These are phyloP conservation scores for Dendrocalamus latiflorus DNA, from an alignment of 202 grass and related monocot species.

Conservation along the genomic window DNA sequence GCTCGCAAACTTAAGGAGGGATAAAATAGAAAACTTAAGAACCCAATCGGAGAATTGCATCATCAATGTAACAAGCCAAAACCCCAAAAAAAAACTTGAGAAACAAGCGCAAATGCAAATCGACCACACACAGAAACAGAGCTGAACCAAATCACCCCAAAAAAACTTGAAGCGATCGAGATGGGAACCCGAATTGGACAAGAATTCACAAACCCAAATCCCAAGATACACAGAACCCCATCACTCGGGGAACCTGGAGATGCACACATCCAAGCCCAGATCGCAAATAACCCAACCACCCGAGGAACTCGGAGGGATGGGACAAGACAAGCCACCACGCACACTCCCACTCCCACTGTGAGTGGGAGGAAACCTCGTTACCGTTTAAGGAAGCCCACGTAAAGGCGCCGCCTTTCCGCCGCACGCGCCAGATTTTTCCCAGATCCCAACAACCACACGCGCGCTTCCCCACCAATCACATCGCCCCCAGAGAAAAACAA, in stretches of 20 bases:
- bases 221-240: not conserved
- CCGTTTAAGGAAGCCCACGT: constrained; percentile 26
- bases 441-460: constrained; percentile 45
- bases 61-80: not conserved
- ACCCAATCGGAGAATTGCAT: not conserved
- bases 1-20: not conserved
- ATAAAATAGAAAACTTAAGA: not conserved
- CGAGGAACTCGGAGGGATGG: constrained; percentile 2
- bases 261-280: not conserved
- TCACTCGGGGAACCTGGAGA: not conserved
- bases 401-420: constrained; percentile 39
- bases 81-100: not conserved
- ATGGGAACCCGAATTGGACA: not conserved
- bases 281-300: not conserved
- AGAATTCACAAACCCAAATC: not conserved
- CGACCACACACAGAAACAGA: not conserved
- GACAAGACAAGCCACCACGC: constrained; percentile 17
- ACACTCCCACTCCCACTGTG: constrained; percentile 1
- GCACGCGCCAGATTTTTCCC: not conserved
- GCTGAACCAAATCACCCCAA: not conserved
- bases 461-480: constrained; percentile 39
- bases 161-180: not conserved
- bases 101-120: not conserved
- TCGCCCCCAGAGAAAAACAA: not conserved
- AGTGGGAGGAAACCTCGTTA: not conserved